phyloP scores from a whole-genome alignment of 306 rosid species.

The Trifolium fragiferum region DNA sequence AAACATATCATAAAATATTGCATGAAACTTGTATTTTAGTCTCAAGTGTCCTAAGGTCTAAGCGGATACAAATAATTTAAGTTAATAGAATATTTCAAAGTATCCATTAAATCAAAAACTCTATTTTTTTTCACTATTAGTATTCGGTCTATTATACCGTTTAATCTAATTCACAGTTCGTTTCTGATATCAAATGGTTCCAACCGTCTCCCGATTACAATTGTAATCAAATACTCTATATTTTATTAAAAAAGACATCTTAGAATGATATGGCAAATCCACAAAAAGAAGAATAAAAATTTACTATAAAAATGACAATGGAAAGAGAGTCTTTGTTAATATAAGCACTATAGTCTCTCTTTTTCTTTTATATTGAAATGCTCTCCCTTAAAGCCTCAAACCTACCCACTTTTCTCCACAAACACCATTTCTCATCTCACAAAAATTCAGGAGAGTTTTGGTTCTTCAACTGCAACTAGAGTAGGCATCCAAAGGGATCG shows the following conservation, averaged over 20 bases:
- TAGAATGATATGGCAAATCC: neutral
- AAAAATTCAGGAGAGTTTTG: conserved; percentile 20
- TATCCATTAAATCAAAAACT: neutral
- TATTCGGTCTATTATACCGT: too few relatives aligned
- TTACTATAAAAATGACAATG: neutral
- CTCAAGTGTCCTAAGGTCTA: too few relatives aligned
- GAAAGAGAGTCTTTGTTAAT: neutral
- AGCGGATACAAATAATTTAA: too few relatives aligned
- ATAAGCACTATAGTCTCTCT: conserved; percentile 29
- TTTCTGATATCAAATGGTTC: too few relatives aligned
- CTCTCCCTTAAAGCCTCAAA: conserved; percentile 21
- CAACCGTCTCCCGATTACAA: too few relatives aligned
- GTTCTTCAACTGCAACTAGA: conserved; percentile 46
- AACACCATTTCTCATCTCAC: neutral
- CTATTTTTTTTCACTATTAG: too few relatives aligned
- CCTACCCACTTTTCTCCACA: conserved; percentile 36
- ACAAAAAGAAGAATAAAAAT: neutral
- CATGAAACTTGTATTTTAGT: too few relatives aligned
- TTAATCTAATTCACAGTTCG: too few relatives aligned
- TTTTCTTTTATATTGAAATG: conserved; percentile 1
- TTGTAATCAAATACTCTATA: neutral
- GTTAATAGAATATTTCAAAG: too few relatives aligned
- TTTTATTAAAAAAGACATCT: neutral
- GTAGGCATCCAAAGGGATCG: conserved; percentile 60
- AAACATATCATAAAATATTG: too few relatives aligned